A percentile compares a stretch with the other conserved stretches of the same genome.
Evolutionary conservation across 208 protist species (phyloP).

Genomic region (Trypanosoma conorhini): DNA sequence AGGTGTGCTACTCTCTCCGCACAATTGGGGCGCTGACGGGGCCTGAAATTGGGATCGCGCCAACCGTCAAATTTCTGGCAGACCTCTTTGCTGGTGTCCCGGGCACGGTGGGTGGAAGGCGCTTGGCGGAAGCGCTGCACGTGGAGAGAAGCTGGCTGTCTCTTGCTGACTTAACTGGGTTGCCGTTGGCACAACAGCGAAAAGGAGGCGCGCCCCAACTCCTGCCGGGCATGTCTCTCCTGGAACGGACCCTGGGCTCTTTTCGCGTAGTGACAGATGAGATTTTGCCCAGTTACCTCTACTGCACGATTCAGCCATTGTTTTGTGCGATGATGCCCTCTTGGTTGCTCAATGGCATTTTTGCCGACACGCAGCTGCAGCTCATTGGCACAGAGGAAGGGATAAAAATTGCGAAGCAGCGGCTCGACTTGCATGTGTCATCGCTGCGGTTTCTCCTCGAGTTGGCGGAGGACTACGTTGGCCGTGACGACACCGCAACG

Average conservation of each 20-base stretch:
- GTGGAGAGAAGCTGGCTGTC: background rate
- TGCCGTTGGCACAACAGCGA: background rate
- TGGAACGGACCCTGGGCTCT: background rate
- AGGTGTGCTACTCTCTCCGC: background rate
- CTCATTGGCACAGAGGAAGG: conserved; percentile 14
- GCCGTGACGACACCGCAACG: background rate
- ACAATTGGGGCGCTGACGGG: background rate
- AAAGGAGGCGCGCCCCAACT: background rate
- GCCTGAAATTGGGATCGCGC: background rate
- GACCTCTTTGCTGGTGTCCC: background rate
- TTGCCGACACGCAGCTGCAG: conserved; percentile 2
- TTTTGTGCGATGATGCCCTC: conserved; percentile 6
- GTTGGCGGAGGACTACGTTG: background rate
- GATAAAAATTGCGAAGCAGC: background rate
- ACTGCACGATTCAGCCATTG: conserved; percentile 8
- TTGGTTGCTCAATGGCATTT: conserved; percentile 13
- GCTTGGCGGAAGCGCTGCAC: background rate
- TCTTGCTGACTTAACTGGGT: background rate
- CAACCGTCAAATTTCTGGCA: background rate
- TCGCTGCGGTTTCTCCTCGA: conserved; percentile 13
- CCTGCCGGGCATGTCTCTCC: background rate
- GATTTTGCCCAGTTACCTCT: background rate
- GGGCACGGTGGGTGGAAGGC: background rate
- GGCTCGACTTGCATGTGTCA: conserved; percentile 8
- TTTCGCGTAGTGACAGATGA: conserved; percentile 12